Conservation (phyloP, 331 rosid genomes). For the Cucumis variabilis region DNA sequence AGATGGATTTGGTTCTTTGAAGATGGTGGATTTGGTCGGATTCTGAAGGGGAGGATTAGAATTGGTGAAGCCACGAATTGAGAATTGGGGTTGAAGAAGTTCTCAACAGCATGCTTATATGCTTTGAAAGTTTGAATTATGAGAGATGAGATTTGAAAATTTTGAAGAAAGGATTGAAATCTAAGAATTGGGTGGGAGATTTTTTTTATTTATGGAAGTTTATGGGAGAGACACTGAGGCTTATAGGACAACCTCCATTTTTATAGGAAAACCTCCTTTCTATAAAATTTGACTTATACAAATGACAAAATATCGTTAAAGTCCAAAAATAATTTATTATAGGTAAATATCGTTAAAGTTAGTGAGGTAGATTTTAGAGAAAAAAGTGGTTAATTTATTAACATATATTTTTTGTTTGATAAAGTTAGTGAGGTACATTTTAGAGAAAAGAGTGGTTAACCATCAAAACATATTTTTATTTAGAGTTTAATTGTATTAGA, state of each 20-base stretch:
- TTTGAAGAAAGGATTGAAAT: neutral
- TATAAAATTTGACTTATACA: no score
- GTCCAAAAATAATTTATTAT: no score
- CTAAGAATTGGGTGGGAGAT: conserved; percentile 8
- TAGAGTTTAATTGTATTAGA: no score
- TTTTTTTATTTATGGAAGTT: neutral
- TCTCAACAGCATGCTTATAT: conserved; percentile 59
- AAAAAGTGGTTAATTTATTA: no score
- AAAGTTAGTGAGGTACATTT: no score
- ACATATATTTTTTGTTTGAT: no score
- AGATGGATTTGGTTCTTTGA: conserved; percentile 51
- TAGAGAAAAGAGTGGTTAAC: no score
- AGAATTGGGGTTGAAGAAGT: conserved; percentile 65
- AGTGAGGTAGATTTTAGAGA: no score
- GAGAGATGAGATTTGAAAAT: neutral
- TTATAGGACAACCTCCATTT: no score
- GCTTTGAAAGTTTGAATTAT: neutral
- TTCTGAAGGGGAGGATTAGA: conserved; percentile 48
- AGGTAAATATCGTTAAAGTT: no score
- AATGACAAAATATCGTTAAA: no score
- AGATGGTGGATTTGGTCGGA: conserved; percentile 48
- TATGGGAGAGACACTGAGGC: neutral
- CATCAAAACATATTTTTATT: no score
- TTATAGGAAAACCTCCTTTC: neutral
- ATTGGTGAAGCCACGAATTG: conserved; percentile 55